Base-by-base conservation (phyloP, 2,329 filamentous ascomycete genomes). In the Sporothrix curviconia region DNA sequence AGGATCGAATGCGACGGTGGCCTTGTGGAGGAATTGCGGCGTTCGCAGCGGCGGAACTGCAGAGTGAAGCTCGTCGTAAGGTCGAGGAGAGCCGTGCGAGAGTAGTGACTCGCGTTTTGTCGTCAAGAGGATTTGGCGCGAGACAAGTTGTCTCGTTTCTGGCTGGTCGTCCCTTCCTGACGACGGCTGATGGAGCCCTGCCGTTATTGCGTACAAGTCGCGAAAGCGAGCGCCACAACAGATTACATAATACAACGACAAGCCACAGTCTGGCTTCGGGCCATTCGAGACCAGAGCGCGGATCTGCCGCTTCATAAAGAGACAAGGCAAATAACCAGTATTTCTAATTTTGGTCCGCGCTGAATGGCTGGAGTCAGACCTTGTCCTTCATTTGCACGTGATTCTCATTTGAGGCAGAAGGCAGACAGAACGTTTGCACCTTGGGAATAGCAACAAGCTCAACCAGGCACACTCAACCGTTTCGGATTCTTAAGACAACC, bases 81-180 rank as follows among this genome's bases (percentile, higher is more conserved):
- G 4, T 5, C 11, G 28, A 15, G 22, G 34, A 40, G 49, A 14
- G 28, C 6, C 22, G 49, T 28, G 22, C 49, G 22, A n/a, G 19
- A 34, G 17, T 22, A 22, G 19, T 28, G 25, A 25, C 14, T 36
- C 52, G 52, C 37, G 51, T 32, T 12, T 12, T 32, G 12, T 32
- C 25, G 37, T 54, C 37, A 6, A 9, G 34, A 11, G 6, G 15
- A 22, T 12, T 9, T 28, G 49, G 49, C 7, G 34, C 15, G 49
- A 51, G 49, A 51, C 49, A 39, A 7, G 22, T 17, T 19, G 49
- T 51, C 47, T 50, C 49, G 49, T 19, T 51, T 51, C 19, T 51
- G 49, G 34, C 22, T 15, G 25, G 30, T 19, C 49, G 49, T 39
- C 34, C 37, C 49, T 51, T 51, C 49, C 34, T 51, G 22, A 37